These are phyloP conservation scores for Microthlaspi erraticum DNA, from an alignment of 345 rosid species.

Conservation along the genomic window DNA sequence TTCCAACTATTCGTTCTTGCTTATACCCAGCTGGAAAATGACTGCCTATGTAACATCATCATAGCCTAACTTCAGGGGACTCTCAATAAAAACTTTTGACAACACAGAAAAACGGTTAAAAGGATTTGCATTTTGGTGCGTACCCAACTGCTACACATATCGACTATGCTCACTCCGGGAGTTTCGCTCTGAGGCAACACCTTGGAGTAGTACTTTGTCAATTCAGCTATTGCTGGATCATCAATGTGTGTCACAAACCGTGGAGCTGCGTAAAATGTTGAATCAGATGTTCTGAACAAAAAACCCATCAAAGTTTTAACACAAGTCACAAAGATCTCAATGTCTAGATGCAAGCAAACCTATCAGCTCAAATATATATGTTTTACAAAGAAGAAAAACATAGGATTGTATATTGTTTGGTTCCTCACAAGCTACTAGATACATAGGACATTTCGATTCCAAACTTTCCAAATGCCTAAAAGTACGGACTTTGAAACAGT, in stretches of 20 bases:
- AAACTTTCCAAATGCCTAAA: slow-evolving; percentile 10
- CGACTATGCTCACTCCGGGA: slow-evolving; percentile 84
- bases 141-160: slow-evolving; percentile 98
- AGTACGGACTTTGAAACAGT: slow-evolving; percentile 11
- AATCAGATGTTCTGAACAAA: slow-evolving; percentile 83
- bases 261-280: slow-evolving; percentile 74
- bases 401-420: background rate
- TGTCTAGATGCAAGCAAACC: background rate
- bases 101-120: no score
- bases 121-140: slow-evolving; percentile 23
- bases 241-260: slow-evolving; percentile 93
- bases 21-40: slow-evolving; percentile 87
- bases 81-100: background rate
- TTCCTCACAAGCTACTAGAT: background rate
- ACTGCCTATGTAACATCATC: slow-evolving; percentile 61
- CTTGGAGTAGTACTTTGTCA: slow-evolving; percentile 75
- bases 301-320: background rate
- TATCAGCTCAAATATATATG: background rate
- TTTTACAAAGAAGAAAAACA: background rate
- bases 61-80: background rate
- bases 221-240: slow-evolving; percentile 86
- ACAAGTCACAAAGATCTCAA: slow-evolving; percentile 24
- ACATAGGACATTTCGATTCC: background rate
- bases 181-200: slow-evolving; percentile 80
- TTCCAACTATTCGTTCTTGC: slow-evolving; percentile 77